phyloP scores from a whole-genome alignment of 257 asterid species.

The Solanum microdontum region DNA sequence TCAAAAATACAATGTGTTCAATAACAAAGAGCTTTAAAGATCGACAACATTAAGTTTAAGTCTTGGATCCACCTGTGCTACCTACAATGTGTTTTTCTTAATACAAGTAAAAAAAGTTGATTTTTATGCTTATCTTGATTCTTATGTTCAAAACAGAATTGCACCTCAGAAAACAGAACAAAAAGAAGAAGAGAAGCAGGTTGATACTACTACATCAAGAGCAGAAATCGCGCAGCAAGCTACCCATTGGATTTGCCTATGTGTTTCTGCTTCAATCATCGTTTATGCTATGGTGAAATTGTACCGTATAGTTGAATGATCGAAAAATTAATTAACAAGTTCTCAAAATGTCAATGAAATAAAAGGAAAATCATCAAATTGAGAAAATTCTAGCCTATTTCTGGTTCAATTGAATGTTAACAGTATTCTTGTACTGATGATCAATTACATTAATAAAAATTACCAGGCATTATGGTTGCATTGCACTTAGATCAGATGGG shows the following conservation, averaged over 20 bases:
- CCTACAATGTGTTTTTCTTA: neutral
- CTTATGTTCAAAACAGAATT: neutral
- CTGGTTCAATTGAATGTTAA: neutral
- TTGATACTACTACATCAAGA: constrained; percentile 7
- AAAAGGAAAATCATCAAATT: neutral
- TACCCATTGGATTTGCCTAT: constrained; percentile 38
- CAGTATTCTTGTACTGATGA: neutral
- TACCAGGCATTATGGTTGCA: neutral
- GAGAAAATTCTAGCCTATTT: neutral
- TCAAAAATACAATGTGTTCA: neutral
- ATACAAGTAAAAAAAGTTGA: neutral
- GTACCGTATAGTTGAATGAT: constrained; percentile 16
- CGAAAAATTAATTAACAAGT: neutral
- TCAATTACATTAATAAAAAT: neutral
- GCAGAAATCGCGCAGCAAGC: constrained; percentile 17
- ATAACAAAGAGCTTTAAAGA: neutral
- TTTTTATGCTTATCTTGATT: neutral
- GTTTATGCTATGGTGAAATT: constrained; percentile 46
- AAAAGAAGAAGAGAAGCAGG: constrained; percentile 3
- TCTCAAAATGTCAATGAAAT: neutral
- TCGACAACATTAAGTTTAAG: neutral
- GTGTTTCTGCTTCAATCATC: constrained; percentile 43
- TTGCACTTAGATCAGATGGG: neutral
- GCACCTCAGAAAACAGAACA: neutral
- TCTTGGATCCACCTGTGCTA: neutral